Base-by-base conservation (phyloP, 441 rosid species). In the Erodium chrysanthum region DNA sequence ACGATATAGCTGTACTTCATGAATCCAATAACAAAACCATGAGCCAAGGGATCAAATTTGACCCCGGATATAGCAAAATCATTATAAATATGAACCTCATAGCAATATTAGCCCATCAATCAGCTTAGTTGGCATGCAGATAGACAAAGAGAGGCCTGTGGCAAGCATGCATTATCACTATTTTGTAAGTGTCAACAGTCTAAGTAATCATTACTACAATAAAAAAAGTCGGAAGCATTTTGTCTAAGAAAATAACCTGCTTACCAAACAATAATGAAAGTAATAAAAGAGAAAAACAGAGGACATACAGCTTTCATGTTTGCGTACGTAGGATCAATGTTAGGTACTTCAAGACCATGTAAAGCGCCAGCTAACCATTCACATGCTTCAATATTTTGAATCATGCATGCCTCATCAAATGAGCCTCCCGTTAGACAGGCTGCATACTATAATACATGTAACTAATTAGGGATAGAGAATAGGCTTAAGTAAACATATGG, bases 281-380 rank as follows among this genome's bases (percentile, higher is more conserved):
- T 37, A 50, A 52, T 22, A 67, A 70, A 63, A 73, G 56, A 75
- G 54, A n/a, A 75, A 78, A 37, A 67, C 59, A 44, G 68, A 29
- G 44, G 33, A 25, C 92, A 68, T 88, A 95, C 98, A 67, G 98
- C 96, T 81, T 88, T 85, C 88, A 90, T 85, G 68, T 88, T 86
- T 44, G 96, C 96, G 80, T 82, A 92, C 67, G 64, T 64, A 35
- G 96, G 79, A 78, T 92, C 98, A 80, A 95, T 44, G 74, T 82
- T 90, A 65, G 99, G 98, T 68, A 82, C 89, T 80, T 95, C 85
- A 68, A 92, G 91, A 65, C 88, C 95, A 74, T 60, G 82, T 65
- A 88, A 78, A 74, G 87, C 93, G 84, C 79, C 84, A 71, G 93
- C 87, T 76, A 95, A 81, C 99, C 99, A 95, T 82, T 95, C 99